Evolutionary conservation across 108 stramenopile genomes (phyloP), one percentile per base, ranked within the genome.

Genomic region (Nannochloropsis oceanica): DNA sequence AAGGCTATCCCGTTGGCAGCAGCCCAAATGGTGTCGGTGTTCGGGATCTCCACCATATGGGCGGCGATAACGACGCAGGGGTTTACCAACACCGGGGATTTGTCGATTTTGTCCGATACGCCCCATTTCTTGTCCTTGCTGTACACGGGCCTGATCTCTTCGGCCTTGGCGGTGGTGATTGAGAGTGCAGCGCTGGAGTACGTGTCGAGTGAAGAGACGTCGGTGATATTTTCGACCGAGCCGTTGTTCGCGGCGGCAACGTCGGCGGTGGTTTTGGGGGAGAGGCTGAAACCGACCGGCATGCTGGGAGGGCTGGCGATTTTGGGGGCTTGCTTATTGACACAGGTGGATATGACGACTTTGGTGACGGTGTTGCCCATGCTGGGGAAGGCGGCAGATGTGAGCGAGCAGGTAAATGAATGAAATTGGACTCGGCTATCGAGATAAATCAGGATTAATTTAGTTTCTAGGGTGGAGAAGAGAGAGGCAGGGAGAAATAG

Each of bases 81-180:
- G n/a, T 44, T 87, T 80, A 81, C 43, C 43, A 81, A 82, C 11
- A 25, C 81, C 79, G 83, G 44, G 50, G 27, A 44, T 13, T 26
- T 12, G 24, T 79, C 8, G 50, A 80, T 87, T 46, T 24, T 82
- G 44, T 80, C 84, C 83, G 82, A 84, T 42, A 89, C 80, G 8
- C 43, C 79, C 0, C 44, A 86, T 22, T 43, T 46, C 18, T 83
- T 43, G 27, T 89, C 93, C 43, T 84, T 97, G 8, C 83, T 93
- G 44, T 97, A 95, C 94, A 97, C 96, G 12, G 96, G 96, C 1
- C 43, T 93, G 26, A 80, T 96, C 50, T 95, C 96, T 7, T 96
- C 96, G 26, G 96, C 95, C 43, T 89, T 97, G 81, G 94, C 96
- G 14, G 90, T 96, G 34, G 95, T 90, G 82, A 93, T 96, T 91